Evolutionary conservation across 2,329 filamentous ascomycete genomes (phyloP), one percentile per base, ranked within the genome.

Genomic region (Akanthomyces uredinophilus): DNA sequence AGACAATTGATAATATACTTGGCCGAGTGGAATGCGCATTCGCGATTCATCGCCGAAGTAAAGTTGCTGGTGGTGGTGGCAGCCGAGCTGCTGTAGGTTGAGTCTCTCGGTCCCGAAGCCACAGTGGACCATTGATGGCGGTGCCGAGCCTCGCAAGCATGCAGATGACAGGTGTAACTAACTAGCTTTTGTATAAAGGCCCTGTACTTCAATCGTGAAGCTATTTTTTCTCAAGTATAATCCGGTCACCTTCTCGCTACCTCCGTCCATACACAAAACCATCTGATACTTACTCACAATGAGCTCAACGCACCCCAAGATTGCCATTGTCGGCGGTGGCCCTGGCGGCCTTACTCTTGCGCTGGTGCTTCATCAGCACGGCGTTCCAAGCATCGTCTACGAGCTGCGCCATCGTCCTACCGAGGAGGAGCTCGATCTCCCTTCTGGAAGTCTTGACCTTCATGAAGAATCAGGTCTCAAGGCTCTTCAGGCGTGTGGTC

Each of bases 271-370:
- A 8, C 7, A 47, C 32, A 11, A 20, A 18, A 4, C 52, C n/a
- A 37, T 27, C n/a, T 18, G 18, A 51, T n/a, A 46, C 49, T 29
- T 4, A 14, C 54, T 24, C 27, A 18, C 35, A 39, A 46, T 47
- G 27, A 32, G 16, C 54, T 24, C 41, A 24, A 11, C 39, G 22
- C 47, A 46, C 4, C 60, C 60, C 20, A 63, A 65, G 43, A 79
- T 81, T 32, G 78, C 78, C 57, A 79, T 82, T 47, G 65, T 81
- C 35, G 79, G 79, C 58, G 78, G 69, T 13, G 79, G 79, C 13
- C 79, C 78, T 0, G 72, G 71, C 1, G 81, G 81, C 32, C 74
- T 84, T 1, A 79, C 79, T 1, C 73, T 84, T 5, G 80, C 73
- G 27, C 70, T 72, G 24, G 73, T 83, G 14, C 77, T 85, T 5